phyloP scores from a whole-genome alignment of 345 rosid species.

The Hirschfeldia incana region DNA sequence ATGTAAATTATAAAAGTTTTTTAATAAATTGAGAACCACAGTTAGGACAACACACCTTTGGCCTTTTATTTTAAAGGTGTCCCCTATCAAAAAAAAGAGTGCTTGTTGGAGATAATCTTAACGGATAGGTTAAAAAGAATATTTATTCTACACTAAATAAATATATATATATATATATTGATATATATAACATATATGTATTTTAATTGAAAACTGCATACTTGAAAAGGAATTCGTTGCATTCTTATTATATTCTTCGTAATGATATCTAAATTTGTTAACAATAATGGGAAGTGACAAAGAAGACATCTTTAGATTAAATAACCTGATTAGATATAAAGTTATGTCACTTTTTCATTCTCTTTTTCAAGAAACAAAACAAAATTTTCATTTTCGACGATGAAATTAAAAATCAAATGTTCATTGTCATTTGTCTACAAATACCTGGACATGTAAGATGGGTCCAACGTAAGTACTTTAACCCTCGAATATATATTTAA shows the following conservation, averaged over 20 bases:
- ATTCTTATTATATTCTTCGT: not conserved
- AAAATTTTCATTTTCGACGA: conserved; percentile 18
- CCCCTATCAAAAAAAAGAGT: no score
- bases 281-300: conserved; percentile 34
- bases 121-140: no score
- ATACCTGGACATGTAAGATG: conserved; percentile 48
- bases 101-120: no score
- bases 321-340: conserved; percentile 32
- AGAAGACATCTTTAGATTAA: conserved; percentile 35
- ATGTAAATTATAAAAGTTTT: no score
- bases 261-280: conserved; percentile 2
- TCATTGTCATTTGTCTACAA: conserved; percentile 12
- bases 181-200: no score
- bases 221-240: conserved; percentile 9
- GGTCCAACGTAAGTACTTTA: conserved; percentile 30
- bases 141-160: no score
- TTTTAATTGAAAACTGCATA: not conserved
- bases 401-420: not conserved
- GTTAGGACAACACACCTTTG: no score
- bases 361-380: conserved; percentile 30
- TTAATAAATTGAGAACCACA: no score
- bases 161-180: no score
- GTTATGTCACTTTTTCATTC: conserved; percentile 22
- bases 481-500: conserved; percentile 3
- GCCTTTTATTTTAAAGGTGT: no score